A percentile compares a stretch with the other conserved stretches of the same genome.
Conservation (phyloP, 2,329 filamentous ascomycete species). For the Fusarium sarcochroum region DNA sequence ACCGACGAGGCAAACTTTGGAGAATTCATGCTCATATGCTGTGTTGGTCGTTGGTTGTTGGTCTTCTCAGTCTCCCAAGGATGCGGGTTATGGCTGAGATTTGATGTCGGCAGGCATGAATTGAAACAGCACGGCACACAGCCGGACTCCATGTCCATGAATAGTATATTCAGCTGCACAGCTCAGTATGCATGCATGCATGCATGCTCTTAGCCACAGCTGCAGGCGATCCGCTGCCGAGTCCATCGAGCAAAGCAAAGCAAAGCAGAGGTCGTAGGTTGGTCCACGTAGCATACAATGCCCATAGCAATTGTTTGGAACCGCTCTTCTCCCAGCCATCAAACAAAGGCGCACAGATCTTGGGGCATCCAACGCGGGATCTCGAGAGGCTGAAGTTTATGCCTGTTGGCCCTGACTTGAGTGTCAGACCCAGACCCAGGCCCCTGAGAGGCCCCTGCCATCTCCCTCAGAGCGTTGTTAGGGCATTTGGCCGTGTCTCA, state of each 20-base stretch:
- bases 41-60: slow-evolving; percentile 2
- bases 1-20: slow-evolving; percentile 7
- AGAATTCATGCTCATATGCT: slow-evolving; percentile 27
- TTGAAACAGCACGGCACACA: slow-evolving; percentile 32
- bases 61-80: neutral
- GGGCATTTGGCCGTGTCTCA: slow-evolving; percentile 37
- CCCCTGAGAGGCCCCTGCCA: slow-evolving; percentile 43
- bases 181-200: too few relatives aligned
- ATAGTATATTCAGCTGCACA: slow-evolving; percentile 19
- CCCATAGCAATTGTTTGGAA: slow-evolving; percentile 5
- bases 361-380: slow-evolving; percentile 28
- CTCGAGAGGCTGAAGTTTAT: slow-evolving; percentile 15
- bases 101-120: slow-evolving; percentile 17
- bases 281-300: slow-evolving; percentile 28
- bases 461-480: slow-evolving; percentile 41
- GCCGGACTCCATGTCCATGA: slow-evolving; percentile 11
- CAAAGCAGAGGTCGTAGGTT: slow-evolving; percentile 23
- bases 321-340: slow-evolving; percentile 10
- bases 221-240: slow-evolving; percentile 9
- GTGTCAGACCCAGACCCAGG: slow-evolving; percentile 5
- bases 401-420: neutral
- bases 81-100: slow-evolving; percentile 4
- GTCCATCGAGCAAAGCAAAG: neutral
- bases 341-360: slow-evolving; percentile 34
- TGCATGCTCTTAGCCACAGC: slow-evolving; percentile 6